Base-by-base conservation (phyloP, 345 rosid species). In the Lepidium sativum region DNA sequence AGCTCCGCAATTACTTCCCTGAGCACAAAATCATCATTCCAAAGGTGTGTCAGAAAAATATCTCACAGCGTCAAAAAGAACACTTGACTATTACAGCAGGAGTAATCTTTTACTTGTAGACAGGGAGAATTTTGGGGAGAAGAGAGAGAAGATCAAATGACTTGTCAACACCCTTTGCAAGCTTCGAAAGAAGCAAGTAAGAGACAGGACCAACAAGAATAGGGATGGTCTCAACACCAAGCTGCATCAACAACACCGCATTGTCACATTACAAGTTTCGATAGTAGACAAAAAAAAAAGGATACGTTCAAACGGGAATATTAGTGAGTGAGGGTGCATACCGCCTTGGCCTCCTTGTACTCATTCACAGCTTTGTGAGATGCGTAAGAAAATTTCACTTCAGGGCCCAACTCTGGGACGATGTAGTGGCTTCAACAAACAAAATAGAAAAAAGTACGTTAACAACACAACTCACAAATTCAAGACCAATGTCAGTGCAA, bases 331-430 rank as follows among this genome's bases (percentile, higher is more conserved):
- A 39, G 1, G 31, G 20, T 12, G 79, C 88, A 17, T 80, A 92
- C 98, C 63, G 82, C 87, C 81, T 92, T 92, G 23, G 98, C 98
- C 79, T 92, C 98, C 88, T 86, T 87, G 79, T 86, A 92, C 68
- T 92, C 98, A 17, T 57, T 73, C 48, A 90, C 88, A 18, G 98
- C 98, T 85, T 89, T 92, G 90, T 92, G 98, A 43, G 94, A 92
- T 21, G 96, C 96, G 64, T 92, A 92, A 9, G 90, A 84, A 73
- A 92, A 92, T 14, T 83, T 84, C 59, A 87, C 95, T 10, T 87
- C 88, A 40, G 98, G 97, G 34, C 97, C 94, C 94, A 89, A 79
- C 70, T 92, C 98, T 31, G 98, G 97, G 64, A 92, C 97, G 49
- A 92, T 92, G 82, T 73, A 92, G 63, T 92, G 98, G 82, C 98